Conservation (phyloP, 176 grass and related monocot genomes). For the Cymbopogon citratus region DNA sequence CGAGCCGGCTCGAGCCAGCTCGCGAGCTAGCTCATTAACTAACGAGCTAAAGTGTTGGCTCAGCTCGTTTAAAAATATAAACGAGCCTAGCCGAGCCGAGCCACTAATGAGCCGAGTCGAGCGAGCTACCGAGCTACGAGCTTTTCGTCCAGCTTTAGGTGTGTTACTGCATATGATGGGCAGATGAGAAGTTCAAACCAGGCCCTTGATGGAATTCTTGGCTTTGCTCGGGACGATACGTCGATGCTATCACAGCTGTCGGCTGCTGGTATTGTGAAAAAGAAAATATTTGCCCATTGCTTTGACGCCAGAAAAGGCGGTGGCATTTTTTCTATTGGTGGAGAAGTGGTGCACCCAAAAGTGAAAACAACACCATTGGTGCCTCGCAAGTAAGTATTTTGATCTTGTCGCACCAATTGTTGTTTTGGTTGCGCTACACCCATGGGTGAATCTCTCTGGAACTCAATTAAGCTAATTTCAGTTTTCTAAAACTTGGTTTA, state of each 20-base stretch:
- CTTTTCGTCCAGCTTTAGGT: too few relatives aligned
- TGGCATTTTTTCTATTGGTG: slow-evolving; percentile 88
- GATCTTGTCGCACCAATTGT: slow-evolving; percentile 11
- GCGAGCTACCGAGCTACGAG: too few relatives aligned
- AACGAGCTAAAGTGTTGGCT: too few relatives aligned
- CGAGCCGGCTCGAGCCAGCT: too few relatives aligned
- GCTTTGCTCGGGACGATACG: slow-evolving; percentile 89
- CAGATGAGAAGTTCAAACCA: slow-evolving; percentile 72
- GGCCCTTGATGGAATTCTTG: slow-evolving; percentile 96
- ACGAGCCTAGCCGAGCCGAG: too few relatives aligned
- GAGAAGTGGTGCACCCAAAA: slow-evolving; percentile 82
- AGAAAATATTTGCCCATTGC: slow-evolving; percentile 96
- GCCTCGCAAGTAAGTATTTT: slow-evolving; percentile 58
- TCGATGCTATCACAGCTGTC: slow-evolving; percentile 88
- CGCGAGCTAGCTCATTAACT: too few relatives aligned
- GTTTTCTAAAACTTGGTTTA: too few relatives aligned
- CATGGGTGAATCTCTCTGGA: not conserved
- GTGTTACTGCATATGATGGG: slow-evolving; percentile 87
- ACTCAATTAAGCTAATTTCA: too few relatives aligned
- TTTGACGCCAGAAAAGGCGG: slow-evolving; percentile 86
- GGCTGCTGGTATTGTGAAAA: slow-evolving; percentile 74
- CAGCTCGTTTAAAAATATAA: too few relatives aligned
- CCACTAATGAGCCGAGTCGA: too few relatives aligned
- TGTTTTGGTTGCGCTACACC: not conserved
- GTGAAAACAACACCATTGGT: slow-evolving; percentile 84